Evolutionary conservation across 805 yeast species (phyloP).

Genomic region (Metschnikowia hibisci): DNA sequence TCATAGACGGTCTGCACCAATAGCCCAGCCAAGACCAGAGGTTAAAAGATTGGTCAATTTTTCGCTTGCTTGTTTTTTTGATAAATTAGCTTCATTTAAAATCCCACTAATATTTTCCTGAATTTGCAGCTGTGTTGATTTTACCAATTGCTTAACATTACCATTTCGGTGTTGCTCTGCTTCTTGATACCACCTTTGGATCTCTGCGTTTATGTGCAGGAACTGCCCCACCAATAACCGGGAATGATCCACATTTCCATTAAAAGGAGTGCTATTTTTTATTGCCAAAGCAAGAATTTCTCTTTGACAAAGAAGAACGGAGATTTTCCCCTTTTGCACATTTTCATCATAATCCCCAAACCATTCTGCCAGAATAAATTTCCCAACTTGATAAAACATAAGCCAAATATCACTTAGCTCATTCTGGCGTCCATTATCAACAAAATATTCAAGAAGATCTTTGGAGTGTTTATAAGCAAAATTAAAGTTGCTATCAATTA

Average conservation of each 20-base stretch:
- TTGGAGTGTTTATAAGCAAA: constrained; percentile 48
- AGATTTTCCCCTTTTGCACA: constrained; percentile 15
- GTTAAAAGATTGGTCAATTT: constrained; percentile 49
- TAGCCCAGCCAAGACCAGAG: constrained; percentile 61
- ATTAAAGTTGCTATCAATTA: constrained; percentile 57
- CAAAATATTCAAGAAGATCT: constrained; percentile 32
- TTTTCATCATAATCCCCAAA: constrained; percentile 16
- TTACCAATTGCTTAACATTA: constrained; percentile 9
- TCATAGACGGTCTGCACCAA: constrained; percentile 40
- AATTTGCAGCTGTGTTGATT: constrained; percentile 18
- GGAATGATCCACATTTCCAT: constrained; percentile 53
- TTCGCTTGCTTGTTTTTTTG: constrained; percentile 37
- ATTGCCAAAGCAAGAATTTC: constrained; percentile 51
- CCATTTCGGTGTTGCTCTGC: constrained; percentile 13
- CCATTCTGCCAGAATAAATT: constrained; percentile 32
- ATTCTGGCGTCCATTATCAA: constrained; percentile 9
- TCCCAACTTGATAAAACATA: constrained; percentile 70
- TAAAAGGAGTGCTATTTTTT: constrained; percentile 25
- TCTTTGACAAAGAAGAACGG: constrained; percentile 46
- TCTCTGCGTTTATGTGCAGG: constrained; percentile 45
- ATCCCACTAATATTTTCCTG: constrained; percentile 24
- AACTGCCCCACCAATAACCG: constrained; percentile 59
- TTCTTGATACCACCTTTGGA: constrained; percentile 21
- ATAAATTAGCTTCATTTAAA: constrained; percentile 26
- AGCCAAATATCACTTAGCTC: constrained; percentile 52